Evolutionary conservation across 805 yeast species (phyloP).

Genomic region (Pachysolen tannophilus): DNA sequence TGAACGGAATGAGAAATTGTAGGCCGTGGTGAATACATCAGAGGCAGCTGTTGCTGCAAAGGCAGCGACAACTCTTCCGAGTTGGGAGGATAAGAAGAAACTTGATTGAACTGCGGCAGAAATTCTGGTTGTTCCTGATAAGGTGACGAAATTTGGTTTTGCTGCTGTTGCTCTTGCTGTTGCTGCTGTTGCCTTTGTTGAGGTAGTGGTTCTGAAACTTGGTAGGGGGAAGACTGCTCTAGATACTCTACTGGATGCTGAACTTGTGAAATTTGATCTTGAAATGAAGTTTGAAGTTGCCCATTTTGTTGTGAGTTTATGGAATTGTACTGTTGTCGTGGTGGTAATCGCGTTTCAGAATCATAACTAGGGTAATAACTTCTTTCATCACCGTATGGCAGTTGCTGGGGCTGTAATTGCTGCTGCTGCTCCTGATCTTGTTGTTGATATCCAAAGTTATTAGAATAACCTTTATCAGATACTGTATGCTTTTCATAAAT

Average conservation of each 20-base stretch:
- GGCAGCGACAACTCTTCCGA: too few species aligned
- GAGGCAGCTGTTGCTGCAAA: too few species aligned
- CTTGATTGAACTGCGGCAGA: too few species aligned
- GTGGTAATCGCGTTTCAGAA: neutral
- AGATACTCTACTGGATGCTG: neutral
- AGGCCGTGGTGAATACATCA: too few species aligned
- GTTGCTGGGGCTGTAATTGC: neutral
- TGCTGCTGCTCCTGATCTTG: constrained; percentile 7
- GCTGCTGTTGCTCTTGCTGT: constrained; percentile 10
- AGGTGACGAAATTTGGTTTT: too few species aligned
- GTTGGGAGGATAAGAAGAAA: too few species aligned
- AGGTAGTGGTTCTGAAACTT: neutral
- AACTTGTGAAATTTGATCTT: neutral
- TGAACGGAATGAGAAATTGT: too few species aligned
- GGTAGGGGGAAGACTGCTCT: neutral
- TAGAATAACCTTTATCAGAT: constrained; percentile 9
- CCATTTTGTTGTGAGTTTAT: neutral
- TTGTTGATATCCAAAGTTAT: constrained; percentile 12
- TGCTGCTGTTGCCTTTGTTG: neutral
- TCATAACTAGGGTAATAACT: neutral
- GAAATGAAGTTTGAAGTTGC: neutral
- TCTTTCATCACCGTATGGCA: neutral
- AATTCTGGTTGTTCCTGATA: too few species aligned
- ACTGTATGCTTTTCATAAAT: constrained; percentile 25
- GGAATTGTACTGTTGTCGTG: neutral